Evolutionary conservation across 106 monocot genomes (phyloP).

Genomic region (Dendrobium officinale): DNA sequence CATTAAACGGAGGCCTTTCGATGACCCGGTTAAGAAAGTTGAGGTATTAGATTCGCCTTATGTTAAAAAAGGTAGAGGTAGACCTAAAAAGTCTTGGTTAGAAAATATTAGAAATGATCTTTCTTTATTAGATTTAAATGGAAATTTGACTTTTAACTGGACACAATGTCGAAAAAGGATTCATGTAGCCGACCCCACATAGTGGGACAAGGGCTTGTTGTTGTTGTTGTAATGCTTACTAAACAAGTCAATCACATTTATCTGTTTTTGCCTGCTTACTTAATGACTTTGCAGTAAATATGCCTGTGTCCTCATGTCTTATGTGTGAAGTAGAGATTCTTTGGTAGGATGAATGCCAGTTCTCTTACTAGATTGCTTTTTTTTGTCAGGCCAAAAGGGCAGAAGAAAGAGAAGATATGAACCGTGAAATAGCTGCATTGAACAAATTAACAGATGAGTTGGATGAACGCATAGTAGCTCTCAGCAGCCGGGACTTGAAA

Average conservation of each 20-base stretch:
- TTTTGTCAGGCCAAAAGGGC: constrained; percentile 71
- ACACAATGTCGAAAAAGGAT: too few relatives aligned
- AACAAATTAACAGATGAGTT: constrained; percentile 60
- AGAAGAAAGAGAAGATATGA: constrained; percentile 78
- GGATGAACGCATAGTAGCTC: constrained; percentile 13
- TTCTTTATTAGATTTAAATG: too few relatives aligned
- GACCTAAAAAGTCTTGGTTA: too few relatives aligned
- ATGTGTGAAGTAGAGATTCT: neutral
- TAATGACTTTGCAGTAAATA: neutral
- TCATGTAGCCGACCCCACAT: too few relatives aligned
- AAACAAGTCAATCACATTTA: too few relatives aligned
- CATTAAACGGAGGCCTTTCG: too few relatives aligned
- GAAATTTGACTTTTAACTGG: too few relatives aligned
- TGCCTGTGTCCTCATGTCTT: neutral
- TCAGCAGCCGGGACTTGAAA: neutral
- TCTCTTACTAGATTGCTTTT: constrained; percentile 9
- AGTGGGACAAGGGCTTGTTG: neutral
- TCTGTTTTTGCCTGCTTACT: neutral
- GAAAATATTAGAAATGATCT: too few relatives aligned
- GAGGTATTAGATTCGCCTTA: too few relatives aligned
- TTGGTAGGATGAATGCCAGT: neutral
- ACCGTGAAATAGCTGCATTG: constrained; percentile 30
- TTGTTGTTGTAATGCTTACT: too few relatives aligned
- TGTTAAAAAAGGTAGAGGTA: too few relatives aligned
- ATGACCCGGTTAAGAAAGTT: too few relatives aligned